Conservation (phyloP, 768 basidiomycete species). For the Mycena capillaripes region DNA sequence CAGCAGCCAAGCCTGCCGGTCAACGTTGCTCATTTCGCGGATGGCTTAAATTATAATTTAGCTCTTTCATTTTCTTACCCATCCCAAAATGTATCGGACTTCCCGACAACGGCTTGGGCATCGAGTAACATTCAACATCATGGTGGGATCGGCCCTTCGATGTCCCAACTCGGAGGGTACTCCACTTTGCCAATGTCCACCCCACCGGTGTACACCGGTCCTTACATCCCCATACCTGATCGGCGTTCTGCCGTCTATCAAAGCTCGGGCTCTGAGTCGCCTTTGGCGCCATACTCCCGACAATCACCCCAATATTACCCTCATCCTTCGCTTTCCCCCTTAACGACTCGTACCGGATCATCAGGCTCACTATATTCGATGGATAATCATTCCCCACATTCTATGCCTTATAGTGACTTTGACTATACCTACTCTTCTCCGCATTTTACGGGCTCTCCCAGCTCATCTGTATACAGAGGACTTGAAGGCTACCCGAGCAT, state of each 20-base stretch:
- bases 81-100: conserved; percentile 9
- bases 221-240: background rate
- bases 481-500: background rate
- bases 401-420: conserved; percentile 8
- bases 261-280: conserved; percentile 12
- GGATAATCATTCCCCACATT: background rate
- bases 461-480: conserved; percentile 2
- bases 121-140: background rate
- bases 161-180: conserved; percentile 4
- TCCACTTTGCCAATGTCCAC: conserved; percentile 16
- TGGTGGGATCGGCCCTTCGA: background rate
- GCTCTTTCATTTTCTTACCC: conserved; percentile 10
- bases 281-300: conserved; percentile 7
- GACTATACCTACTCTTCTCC: conserved; percentile 18
- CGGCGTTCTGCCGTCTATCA: conserved; percentile 10
- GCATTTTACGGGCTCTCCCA: background rate
- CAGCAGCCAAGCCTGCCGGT: conserved; percentile 18
- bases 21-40: conserved; percentile 8
- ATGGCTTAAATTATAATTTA: background rate
- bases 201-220: conserved; percentile 18
- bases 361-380: conserved; percentile 24
- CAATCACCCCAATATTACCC: conserved; percentile 2
- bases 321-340: background rate
- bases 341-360: background rate
- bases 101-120: conserved; percentile 10